Evolutionary conservation across 441 rosid genomes (phyloP).

Genomic region (Populus trichocarpa): DNA sequence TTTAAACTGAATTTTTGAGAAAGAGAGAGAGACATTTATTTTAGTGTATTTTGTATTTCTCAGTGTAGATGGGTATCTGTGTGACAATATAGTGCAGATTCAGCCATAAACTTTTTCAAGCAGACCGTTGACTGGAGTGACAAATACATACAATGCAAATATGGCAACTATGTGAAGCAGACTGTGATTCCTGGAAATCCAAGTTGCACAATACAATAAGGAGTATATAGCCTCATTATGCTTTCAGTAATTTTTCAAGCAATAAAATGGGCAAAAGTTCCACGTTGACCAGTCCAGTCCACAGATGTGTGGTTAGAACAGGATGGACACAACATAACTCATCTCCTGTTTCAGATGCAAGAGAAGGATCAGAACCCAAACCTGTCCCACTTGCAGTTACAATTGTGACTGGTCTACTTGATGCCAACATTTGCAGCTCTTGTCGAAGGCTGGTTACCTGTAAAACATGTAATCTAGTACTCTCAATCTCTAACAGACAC

Average conservation of each 20-base stretch:
- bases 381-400: slow-evolving; percentile 72
- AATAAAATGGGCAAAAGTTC: neutral
- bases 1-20: too few relatives aligned
- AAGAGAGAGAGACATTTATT: too few relatives aligned
- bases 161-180: neutral
- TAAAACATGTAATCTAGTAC: slow-evolving; percentile 7
- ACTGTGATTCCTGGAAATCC: neutral
- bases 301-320: neutral
- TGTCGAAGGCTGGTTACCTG: slow-evolving; percentile 75
- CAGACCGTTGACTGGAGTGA: neutral
- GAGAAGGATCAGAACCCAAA: slow-evolving; percentile 24
- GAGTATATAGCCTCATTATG: neutral
- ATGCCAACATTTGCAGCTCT: slow-evolving; percentile 56
- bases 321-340: neutral
- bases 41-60: too few relatives aligned
- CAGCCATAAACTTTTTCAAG: too few relatives aligned
- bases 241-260: neutral
- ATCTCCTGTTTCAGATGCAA: slow-evolving; percentile 5
- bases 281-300: neutral
- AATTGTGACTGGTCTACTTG: slow-evolving; percentile 67
- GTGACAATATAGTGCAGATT: too few relatives aligned
- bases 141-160: neutral
- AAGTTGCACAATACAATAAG: neutral
- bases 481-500: slow-evolving; percentile 11
- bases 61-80: too few relatives aligned